Percentiles rank a stretch among this genome's conserved stretches.
phyloP scores from a whole-genome alignment of 176 grass and related monocot species.

The Elymus sibiricus region DNA sequence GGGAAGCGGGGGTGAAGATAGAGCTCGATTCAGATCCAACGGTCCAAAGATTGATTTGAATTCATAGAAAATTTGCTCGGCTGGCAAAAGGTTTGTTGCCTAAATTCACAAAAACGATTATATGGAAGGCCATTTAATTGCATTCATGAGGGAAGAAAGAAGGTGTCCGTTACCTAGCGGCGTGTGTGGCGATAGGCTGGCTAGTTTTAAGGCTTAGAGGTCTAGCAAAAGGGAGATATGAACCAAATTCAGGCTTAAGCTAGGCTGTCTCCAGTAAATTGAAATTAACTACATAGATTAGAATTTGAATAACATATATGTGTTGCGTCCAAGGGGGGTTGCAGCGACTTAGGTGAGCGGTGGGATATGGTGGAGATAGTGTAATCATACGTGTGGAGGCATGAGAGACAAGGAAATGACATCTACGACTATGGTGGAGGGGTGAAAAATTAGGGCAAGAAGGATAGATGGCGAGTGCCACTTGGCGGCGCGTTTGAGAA shows the following conservation, averaged over 20 bases:
- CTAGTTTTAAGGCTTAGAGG: not conserved
- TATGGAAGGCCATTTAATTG: not conserved
- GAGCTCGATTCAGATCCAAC: not conserved
- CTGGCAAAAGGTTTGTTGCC: not conserved
- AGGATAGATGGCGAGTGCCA: not conserved
- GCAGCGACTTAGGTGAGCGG: not conserved
- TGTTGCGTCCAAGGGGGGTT: not conserved
- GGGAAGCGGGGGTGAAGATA: not conserved
- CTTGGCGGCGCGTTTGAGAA: too few species aligned
- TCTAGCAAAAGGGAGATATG: too few species aligned
- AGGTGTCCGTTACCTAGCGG: not conserved
- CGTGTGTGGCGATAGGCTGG: not conserved
- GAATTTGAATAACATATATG: not conserved
- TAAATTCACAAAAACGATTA: not conserved
- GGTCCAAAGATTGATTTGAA: not conserved
- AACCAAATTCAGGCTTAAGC: too few species aligned
- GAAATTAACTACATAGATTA: not conserved
- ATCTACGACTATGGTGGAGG: not conserved
- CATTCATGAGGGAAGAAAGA: too few species aligned
- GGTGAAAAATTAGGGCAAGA: not conserved
- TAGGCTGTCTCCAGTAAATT: too few species aligned
- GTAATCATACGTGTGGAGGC: not conserved
- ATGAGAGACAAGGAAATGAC: not conserved
- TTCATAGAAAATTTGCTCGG: not conserved
- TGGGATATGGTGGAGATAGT: not conserved